Evolutionary conservation across 345 rosid genomes (phyloP).

Genomic region (Hirschfeldia incana): DNA sequence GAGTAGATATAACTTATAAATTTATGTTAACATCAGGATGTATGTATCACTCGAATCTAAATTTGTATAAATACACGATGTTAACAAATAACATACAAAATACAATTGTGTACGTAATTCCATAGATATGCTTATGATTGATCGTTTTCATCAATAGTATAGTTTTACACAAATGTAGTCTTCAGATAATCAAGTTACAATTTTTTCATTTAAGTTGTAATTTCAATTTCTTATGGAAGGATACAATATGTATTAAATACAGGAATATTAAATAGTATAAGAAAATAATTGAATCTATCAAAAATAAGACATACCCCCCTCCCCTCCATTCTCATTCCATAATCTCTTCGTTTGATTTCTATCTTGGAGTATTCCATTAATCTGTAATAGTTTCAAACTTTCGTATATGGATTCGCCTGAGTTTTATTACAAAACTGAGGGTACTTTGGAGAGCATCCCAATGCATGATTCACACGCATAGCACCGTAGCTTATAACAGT

Average conservation of each 20-base stretch:
- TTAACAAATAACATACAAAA: neutral
- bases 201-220: neutral
- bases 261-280: neutral
- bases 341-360: neutral
- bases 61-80: neutral
- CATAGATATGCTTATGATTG: neutral
- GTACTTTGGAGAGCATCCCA: slow-evolving; percentile 37
- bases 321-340: neutral
- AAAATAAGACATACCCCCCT: neutral
- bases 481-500: slow-evolving; percentile 1
- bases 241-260: neutral
- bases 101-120: neutral
- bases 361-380: neutral
- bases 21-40: neutral
- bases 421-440: slow-evolving; percentile 33
- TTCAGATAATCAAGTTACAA: neutral
- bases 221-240: neutral
- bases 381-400: neutral
- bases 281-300: neutral
- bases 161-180: neutral
- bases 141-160: neutral
- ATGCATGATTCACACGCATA: slow-evolving; percentile 24
- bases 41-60: neutral
- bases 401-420: slow-evolving; percentile 30
- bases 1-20: neutral